Evolutionary conservation across 768 basidiomycete genomes (phyloP), one percentile per base, ranked within the genome.

Genomic region (Tricholoma bakamatsutake): DNA sequence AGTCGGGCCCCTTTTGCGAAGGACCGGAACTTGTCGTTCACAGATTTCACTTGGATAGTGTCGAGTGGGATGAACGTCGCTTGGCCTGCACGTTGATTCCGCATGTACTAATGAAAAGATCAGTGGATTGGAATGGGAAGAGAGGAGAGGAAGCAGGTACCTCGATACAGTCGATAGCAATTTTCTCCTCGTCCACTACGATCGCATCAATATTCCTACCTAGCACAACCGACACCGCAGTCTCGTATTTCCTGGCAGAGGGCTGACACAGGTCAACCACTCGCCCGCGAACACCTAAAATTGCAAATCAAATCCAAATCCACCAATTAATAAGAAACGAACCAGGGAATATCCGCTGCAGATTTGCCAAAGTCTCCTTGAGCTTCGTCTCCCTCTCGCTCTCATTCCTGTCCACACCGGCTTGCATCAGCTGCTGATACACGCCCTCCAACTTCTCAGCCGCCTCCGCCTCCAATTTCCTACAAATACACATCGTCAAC

Each of bases 61-160:
- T 98, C 96, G n/a, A 99, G 85, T 0, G 97, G 97, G 46, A 99
- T 89, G 74, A 98, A 98, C 0, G 97, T 99, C 11, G 96, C 96
- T 71, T 94, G 92, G 1, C 96, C 97, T 0, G 90, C 85, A 34
- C 95, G 88, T 70, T 97, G 93, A 57, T 88, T 94, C 58, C 93
- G 88, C 83, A 99, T 83, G 69, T 97, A 98, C 88, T 94, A 62
- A 1, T 52, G 47, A 49, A 4, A 40, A 61, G 3, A 45, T 31
- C 52, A 34, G 30, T 30, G 35, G 30, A 7, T 30, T 24, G 13
- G 15, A 27, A n/a, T 48, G 40, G 31, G 18, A 18, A 35, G 27
- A 27, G 10, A 35, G 18, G 30, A 47, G 47, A 30, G 74, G 43
- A 45, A 24, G 17, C 28, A 62, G 74, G 46, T 58, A 90, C 93